phyloP scores from a whole-genome alignment of 805 yeast species.

The Kuraishia cidri region DNA sequence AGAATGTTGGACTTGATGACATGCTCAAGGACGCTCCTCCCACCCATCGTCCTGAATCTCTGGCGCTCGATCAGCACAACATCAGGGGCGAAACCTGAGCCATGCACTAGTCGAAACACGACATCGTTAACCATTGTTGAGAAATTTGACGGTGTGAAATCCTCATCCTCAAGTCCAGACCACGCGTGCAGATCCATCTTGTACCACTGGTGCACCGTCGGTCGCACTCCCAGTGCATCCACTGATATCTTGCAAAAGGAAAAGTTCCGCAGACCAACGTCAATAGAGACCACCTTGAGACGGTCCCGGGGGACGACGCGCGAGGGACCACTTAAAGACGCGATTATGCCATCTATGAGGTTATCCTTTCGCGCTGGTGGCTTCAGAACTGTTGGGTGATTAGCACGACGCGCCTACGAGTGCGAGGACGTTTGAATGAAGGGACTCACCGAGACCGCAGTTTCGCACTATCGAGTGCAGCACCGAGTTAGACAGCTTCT shows the following conservation, averaged over 20 bases:
- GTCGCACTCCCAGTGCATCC: slow-evolving; percentile 2
- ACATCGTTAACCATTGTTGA: slow-evolving; percentile 11
- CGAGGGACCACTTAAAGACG: neutral
- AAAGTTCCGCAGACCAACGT: slow-evolving; percentile 24
- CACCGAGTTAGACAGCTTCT: slow-evolving; percentile 1
- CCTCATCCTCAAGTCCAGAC: slow-evolving; percentile 7
- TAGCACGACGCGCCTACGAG: neutral
- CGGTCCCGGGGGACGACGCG: slow-evolving; percentile 1
- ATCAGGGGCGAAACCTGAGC: slow-evolving; percentile 18
- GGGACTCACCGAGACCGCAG: slow-evolving; percentile 2
- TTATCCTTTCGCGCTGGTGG: no score
- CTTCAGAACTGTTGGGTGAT: neutral
- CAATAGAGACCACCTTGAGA: slow-evolving; percentile 17
- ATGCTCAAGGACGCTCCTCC: slow-evolving; percentile 36
- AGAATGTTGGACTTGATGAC: slow-evolving; percentile 43
- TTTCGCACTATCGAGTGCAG: slow-evolving; percentile 2
- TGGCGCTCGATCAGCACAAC: slow-evolving; percentile 47
- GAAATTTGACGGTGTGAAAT: slow-evolving; percentile 18
- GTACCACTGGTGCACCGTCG: slow-evolving; percentile 18
- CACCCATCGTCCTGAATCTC: slow-evolving; percentile 39
- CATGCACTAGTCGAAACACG: slow-evolving; percentile 10
- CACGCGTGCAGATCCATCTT: slow-evolving; percentile 20
- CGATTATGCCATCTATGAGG: neutral
- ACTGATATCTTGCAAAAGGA: slow-evolving; percentile 15
- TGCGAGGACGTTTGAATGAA: neutral